These are phyloP conservation scores for Gloeophyllum trabeum DNA, from an alignment of 768 basidiomycete genomes.

Conservation along the genomic window DNA sequence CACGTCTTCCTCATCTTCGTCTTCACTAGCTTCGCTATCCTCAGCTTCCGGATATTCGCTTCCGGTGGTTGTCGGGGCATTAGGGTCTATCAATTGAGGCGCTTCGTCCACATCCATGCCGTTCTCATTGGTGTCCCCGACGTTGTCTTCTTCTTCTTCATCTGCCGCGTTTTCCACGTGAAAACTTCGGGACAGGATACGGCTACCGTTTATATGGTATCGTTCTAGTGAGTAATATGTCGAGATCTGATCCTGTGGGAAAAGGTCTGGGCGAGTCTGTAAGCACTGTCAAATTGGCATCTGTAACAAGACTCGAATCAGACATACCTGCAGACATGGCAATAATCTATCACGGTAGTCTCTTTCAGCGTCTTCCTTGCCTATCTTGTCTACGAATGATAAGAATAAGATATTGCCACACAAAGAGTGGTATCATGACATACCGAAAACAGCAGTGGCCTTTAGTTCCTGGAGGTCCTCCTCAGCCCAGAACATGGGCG, in stretches of 20 bases:
- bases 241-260: slow-evolving; percentile 34
- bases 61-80: slow-evolving; percentile 17
- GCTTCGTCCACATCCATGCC: slow-evolving; percentile 24
- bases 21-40: slow-evolving; percentile 23
- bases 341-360: slow-evolving; percentile 57
- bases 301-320: not conserved
- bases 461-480: slow-evolving; percentile 62
- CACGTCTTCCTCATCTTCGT: slow-evolving; percentile 42
- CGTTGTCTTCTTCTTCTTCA: slow-evolving; percentile 21
- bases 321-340: slow-evolving; percentile 58
- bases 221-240: slow-evolving; percentile 53
- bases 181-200: slow-evolving; percentile 90
- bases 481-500: slow-evolving; percentile 90
- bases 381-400: slow-evolving; percentile 60
- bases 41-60: slow-evolving; percentile 26
- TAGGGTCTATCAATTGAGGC: not conserved
- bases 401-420: not conserved
- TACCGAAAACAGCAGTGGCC: slow-evolving; percentile 85
- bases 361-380: slow-evolving; percentile 69
- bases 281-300: slow-evolving; percentile 1
- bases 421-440: no score
- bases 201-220: slow-evolving; percentile 86
- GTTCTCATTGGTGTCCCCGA: slow-evolving; percentile 2
- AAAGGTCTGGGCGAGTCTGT: slow-evolving; percentile 67
- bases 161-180: slow-evolving; percentile 45